Percentiles rank a stretch among this genome's conserved stretches.
phyloP scores from a whole-genome alignment of 2,329 filamentous ascomycete species.

The Alternaria gansuensis region DNA sequence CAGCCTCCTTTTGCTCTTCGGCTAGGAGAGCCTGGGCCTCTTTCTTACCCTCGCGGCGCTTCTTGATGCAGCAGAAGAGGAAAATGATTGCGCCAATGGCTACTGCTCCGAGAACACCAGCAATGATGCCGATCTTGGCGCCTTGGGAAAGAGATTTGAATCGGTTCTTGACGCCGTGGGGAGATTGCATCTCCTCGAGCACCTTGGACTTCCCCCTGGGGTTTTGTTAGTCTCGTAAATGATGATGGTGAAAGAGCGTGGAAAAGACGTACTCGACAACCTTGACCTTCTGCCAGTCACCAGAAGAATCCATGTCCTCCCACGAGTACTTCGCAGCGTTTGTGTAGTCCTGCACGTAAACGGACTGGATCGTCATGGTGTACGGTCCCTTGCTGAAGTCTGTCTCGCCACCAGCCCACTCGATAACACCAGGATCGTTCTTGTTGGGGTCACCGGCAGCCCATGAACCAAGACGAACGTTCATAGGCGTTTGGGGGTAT shows the following conservation, averaged over 20 bases:
- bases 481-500: slow-evolving; percentile 78
- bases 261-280: slow-evolving; percentile 51
- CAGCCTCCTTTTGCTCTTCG: slow-evolving; percentile 49
- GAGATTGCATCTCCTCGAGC: slow-evolving; percentile 47
- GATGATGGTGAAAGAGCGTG: background rate
- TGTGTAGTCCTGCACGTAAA: slow-evolving; percentile 64
- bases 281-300: slow-evolving; percentile 60
- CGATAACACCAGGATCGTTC: slow-evolving; percentile 45
- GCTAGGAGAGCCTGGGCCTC: slow-evolving; percentile 49
- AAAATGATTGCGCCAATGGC: slow-evolving; percentile 39
- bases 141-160: slow-evolving; percentile 47
- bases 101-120: slow-evolving; percentile 39
- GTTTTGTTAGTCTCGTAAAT: slow-evolving; percentile 20
- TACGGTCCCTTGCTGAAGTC: slow-evolving; percentile 73
- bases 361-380: slow-evolving; percentile 75
- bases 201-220: slow-evolving; percentile 49
- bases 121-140: slow-evolving; percentile 50
- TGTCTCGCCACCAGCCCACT: slow-evolving; percentile 73
- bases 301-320: slow-evolving; percentile 42
- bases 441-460: slow-evolving; percentile 63
- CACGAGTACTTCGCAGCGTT: slow-evolving; percentile 72
- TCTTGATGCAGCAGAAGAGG: slow-evolving; percentile 53
- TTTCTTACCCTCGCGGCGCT: slow-evolving; percentile 48
- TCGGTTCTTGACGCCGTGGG: slow-evolving; percentile 48
- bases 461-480: slow-evolving; percentile 75